These are phyloP conservation scores for Russula sp. DNA, from an alignment of 768 basidiomycete species.

Conservation along the genomic window DNA sequence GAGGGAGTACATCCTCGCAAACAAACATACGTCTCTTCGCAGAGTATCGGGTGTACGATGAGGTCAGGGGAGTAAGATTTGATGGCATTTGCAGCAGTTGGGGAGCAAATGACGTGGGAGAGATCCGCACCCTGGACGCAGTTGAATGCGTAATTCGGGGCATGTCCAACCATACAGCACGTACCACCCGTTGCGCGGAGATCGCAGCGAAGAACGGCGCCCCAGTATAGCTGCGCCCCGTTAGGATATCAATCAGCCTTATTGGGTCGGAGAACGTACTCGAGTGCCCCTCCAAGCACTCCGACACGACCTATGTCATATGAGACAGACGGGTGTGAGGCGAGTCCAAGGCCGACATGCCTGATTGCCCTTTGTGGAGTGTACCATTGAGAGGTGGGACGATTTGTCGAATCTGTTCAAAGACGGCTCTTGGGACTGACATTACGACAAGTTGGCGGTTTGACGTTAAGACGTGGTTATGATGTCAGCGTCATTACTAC, in stretches of 20 bases:
- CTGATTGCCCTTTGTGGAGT: constrained; percentile 94
- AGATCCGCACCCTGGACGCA: constrained; percentile 74
- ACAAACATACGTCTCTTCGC: constrained; percentile 53
- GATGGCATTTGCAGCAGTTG: constrained; percentile 85
- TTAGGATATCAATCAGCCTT: not conserved
- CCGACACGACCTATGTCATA: constrained; percentile 68
- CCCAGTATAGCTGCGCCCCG: constrained; percentile 73
- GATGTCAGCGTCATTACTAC: not conserved
- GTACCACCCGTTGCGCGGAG: constrained; percentile 78
- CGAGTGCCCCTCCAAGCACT: constrained; percentile 88
- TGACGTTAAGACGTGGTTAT: not conserved
- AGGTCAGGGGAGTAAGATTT: constrained; percentile 96
- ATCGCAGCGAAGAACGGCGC: constrained; percentile 96
- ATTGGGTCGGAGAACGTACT: constrained; percentile 48
- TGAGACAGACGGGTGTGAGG: not conserved
- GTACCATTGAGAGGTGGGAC: constrained; percentile 87
- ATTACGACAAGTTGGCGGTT: constrained; percentile 32
- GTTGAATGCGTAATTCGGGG: constrained; percentile 1
- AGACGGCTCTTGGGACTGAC: constrained; percentile 54
- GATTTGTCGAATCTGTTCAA: constrained; percentile 70
- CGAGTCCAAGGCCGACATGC: constrained; percentile 34
- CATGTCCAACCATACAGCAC: constrained; percentile 23
- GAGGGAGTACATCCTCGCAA: not conserved
- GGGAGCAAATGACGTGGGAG: constrained; percentile 96
- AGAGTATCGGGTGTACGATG: constrained; percentile 92